These are phyloP conservation scores for Claviceps capensis DNA, from an alignment of 2,329 filamentous ascomycete genomes.

Conservation along the genomic window DNA sequence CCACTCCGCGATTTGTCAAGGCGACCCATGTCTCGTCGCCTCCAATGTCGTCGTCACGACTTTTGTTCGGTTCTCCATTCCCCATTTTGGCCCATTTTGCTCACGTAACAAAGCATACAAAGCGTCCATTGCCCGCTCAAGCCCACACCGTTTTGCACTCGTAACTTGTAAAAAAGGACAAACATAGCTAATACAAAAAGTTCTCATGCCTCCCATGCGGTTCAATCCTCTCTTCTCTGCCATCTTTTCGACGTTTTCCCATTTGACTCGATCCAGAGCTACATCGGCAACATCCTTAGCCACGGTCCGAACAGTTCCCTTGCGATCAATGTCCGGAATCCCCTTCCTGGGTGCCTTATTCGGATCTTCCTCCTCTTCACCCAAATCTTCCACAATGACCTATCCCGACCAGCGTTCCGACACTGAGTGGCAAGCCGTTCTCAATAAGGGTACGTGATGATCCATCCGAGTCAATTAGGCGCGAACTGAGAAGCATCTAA, in stretches of 20 bases:
- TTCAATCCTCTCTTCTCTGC: constrained; percentile 33
- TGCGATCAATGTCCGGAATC: constrained; percentile 58
- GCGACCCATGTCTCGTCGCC: background rate
- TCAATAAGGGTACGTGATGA: constrained; percentile 39
- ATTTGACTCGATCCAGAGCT: constrained; percentile 22
- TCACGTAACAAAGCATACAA: background rate
- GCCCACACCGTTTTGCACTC: background rate
- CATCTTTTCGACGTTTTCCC: constrained; percentile 34
- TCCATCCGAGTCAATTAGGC: background rate
- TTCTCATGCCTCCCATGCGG: constrained; percentile 29
- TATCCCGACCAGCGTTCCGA: constrained; percentile 71
- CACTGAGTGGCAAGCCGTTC: constrained; percentile 78
- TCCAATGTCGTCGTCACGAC: background rate
- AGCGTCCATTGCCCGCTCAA: background rate
- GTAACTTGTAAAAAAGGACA: background rate
- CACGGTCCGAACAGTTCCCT: constrained; percentile 14
- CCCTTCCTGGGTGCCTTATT: constrained; percentile 71
- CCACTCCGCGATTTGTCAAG: constrained; percentile 5
- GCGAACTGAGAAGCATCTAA: constrained; percentile 4
- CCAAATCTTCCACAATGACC: constrained; percentile 45
- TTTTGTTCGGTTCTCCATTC: background rate
- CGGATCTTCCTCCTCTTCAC: constrained; percentile 41
- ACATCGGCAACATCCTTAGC: constrained; percentile 8
- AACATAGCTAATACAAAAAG: too few species aligned
- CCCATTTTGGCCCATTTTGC: background rate